phyloP scores from a whole-genome alignment of 139 green algal species.

The Choricystis sp. region DNA sequence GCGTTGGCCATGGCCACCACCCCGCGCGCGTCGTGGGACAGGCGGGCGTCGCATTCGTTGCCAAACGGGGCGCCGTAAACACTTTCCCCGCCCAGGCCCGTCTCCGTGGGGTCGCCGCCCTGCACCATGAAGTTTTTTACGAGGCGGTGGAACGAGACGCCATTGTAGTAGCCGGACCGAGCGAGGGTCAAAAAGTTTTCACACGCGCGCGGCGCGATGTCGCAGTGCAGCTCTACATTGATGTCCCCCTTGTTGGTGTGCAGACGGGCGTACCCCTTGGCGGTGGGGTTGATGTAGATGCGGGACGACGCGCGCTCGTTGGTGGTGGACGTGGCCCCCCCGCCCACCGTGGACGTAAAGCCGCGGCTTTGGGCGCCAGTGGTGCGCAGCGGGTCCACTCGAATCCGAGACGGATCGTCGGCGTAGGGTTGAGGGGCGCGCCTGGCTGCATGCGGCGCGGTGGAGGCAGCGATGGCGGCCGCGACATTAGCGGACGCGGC shows the following conservation, averaged over 20 bases:
- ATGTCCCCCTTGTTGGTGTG: constrained; percentile 69
- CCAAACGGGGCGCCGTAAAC: constrained; percentile 74
- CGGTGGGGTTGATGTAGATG: constrained; percentile 52
- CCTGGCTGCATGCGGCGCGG: too few species aligned
- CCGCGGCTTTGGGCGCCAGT: constrained; percentile 36
- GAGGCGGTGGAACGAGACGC: constrained; percentile 71
- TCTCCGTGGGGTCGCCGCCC: constrained; percentile 91
- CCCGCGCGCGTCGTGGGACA: constrained; percentile 57
- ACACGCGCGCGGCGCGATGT: constrained; percentile 68
- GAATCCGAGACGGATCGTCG: too few species aligned
- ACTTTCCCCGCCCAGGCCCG: constrained; percentile 73
- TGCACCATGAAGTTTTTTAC: constrained; percentile 96
- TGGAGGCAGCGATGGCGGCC: too few species aligned
- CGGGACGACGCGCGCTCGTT: constrained; percentile 35
- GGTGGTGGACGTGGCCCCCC: constrained; percentile 23
- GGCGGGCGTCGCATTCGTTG: constrained; percentile 50
- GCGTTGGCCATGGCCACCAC: constrained; percentile 92
- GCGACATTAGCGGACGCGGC: too few species aligned
- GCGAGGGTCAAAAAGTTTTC: constrained; percentile 92
- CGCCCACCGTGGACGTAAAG: constrained; percentile 71
- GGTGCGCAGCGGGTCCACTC: constrained; percentile 17
- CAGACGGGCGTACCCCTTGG: constrained; percentile 76
- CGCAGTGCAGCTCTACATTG: constrained; percentile 83
- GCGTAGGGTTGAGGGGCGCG: too few species aligned
- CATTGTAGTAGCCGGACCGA: constrained; percentile 79